These are phyloP conservation scores for Eutrema japonicum DNA, from an alignment of 345 rosid species.

Conservation along the genomic window DNA sequence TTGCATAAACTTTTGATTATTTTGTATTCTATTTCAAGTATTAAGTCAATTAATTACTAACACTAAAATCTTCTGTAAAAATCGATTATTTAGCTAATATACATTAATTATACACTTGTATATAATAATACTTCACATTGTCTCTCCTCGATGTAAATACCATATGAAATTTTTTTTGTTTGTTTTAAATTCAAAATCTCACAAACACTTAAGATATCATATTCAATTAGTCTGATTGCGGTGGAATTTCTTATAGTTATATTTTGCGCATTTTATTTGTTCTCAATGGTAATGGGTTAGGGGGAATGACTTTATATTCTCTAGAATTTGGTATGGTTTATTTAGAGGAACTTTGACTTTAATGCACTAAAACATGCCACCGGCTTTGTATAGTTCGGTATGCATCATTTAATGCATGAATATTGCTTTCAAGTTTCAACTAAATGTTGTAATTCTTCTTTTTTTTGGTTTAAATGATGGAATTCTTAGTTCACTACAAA, in stretches of 20 bases:
- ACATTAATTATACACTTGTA: no score
- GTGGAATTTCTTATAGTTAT: neutral
- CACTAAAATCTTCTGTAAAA: no score
- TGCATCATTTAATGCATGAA: conserved; percentile 37
- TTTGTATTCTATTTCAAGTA: no score
- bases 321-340: conserved; percentile 28
- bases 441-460: neutral
- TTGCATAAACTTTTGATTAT: no score
- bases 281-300: neutral
- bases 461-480: neutral
- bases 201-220: no score
- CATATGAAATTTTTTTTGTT: no score
- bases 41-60: no score
- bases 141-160: no score
- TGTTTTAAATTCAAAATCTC: no score
- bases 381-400: conserved; percentile 40
- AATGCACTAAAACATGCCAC: conserved; percentile 46
- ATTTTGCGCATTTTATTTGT: neutral
- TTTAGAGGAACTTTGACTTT: conserved; percentile 35
- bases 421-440: conserved; percentile 25
- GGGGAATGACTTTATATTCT: conserved; percentile 21
- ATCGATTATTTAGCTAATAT: no score
- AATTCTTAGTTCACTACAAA: conserved; percentile 6
- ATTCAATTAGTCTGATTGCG: neutral
- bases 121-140: no score